A percentile compares a stretch with the other conserved stretches of the same genome.
phyloP scores from a whole-genome alignment of 1,284 basidiomycete species.

The Rhodotorula sp. region DNA sequence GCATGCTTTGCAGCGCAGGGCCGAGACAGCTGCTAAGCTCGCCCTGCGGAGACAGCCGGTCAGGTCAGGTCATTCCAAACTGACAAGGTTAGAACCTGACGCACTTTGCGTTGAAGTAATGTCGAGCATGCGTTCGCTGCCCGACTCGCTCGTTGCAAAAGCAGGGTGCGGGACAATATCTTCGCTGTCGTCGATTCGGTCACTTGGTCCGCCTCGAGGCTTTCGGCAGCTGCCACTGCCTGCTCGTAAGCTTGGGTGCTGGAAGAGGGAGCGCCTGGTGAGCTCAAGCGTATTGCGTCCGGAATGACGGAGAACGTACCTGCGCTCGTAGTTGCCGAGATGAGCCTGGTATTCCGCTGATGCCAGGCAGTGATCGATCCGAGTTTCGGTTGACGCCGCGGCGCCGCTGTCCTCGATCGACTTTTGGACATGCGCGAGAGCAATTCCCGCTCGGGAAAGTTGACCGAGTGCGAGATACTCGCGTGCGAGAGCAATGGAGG shows the following conservation, averaged over 20 bases:
- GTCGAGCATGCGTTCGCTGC: slow-evolving; percentile 66
- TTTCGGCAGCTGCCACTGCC: slow-evolving; percentile 56
- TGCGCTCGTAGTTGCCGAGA: slow-evolving; percentile 61
- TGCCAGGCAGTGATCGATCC: slow-evolving; percentile 57
- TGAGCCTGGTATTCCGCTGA: slow-evolving; percentile 66
- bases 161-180: slow-evolving; percentile 59
- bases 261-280: neutral
- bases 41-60: slow-evolving; percentile 54
- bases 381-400: slow-evolving; percentile 52
- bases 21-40: slow-evolving; percentile 63
- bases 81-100: neutral
- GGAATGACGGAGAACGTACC: slow-evolving; percentile 54
- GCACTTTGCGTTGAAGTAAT: slow-evolving; percentile 66
- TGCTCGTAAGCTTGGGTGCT: slow-evolving; percentile 56
- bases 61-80: slow-evolving; percentile 1
- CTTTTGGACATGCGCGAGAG: slow-evolving; percentile 61
- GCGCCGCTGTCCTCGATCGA: slow-evolving; percentile 50
- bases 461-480: slow-evolving; percentile 77
- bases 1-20: slow-evolving; percentile 66
- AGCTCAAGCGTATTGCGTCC: slow-evolving; percentile 25
- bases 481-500: slow-evolving; percentile 68
- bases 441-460: slow-evolving; percentile 60
- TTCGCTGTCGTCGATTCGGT: slow-evolving; percentile 52
- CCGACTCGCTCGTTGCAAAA: slow-evolving; percentile 66
- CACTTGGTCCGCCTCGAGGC: slow-evolving; percentile 46